These are phyloP conservation scores for Micractinium conductrix DNA, from an alignment of 139 green algal genomes.

Conservation along the genomic window DNA sequence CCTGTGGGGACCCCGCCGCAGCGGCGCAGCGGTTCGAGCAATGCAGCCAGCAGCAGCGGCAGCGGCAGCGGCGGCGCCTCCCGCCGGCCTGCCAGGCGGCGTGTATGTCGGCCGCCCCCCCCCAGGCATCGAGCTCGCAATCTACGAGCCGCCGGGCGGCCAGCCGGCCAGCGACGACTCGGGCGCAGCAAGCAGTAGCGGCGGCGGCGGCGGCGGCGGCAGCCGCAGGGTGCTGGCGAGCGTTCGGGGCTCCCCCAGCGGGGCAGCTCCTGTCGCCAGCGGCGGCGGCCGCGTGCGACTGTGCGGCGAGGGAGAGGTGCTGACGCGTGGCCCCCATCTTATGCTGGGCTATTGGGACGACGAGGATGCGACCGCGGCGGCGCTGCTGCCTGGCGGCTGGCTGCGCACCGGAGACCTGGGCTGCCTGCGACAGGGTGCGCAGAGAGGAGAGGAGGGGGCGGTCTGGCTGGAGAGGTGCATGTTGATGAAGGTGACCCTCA, in stretches of 20 bases:
- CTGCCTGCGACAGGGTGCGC: conserved; percentile 19
- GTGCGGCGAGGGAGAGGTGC: conserved; percentile 66
- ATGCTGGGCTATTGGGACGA: conserved; percentile 83
- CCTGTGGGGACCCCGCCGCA: conserved; percentile 18
- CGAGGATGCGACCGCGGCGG: conserved; percentile 46
- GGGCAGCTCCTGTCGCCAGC: neutral
- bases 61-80: neutral
- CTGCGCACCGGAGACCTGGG: conserved; percentile 84
- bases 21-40: neutral
- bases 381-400: conserved; percentile 66
- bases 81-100: conserved; percentile 9
- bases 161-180: too few species aligned
- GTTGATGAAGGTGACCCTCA: neutral
- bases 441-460: too few species aligned
- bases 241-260: too few species aligned
- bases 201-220: neutral
- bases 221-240: too few species aligned
- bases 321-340: conserved; percentile 75
- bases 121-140: conserved; percentile 57
- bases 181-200: too few species aligned
- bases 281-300: neutral
- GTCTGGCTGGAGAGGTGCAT: neutral
- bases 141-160: conserved; percentile 19
- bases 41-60: neutral
- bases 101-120: conserved; percentile 55